Evolutionary conservation across 192 early-diverging fungal genomes (phyloP), one percentile per base, ranked within the genome.

Genomic region (Chytriomyces sp.): DNA sequence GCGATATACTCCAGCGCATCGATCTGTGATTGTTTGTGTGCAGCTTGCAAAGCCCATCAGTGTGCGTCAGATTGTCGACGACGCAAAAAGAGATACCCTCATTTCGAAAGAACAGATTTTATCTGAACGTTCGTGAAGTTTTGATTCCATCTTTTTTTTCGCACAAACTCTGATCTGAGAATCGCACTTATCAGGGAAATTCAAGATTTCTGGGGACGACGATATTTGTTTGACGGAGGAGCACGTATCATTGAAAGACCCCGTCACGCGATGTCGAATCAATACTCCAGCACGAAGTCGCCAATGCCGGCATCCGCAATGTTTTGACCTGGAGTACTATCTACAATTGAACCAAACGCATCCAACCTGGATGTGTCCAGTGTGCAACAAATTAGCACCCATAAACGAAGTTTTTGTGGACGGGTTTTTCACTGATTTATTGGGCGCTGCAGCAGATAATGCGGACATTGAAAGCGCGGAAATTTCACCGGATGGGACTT

Each of bases 261-360:
- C 76, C 6, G 45, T 69, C 23, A 61, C 76, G 10, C 50, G 66
- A 46, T 44, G 57, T 23, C 10, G 76, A 59, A 77, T 77, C 13
- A 46, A 16, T 7, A 47, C 47, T 6, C 67, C 76, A 9, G 53
- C 67, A 28, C 64, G 76, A 59, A 45, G 66, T 24, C 28, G 44
- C 2, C 53, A n/a, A 13, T 77, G 76, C 46, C 65, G 59, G 24
- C 76, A 77, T 69, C 59, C 66, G 16, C 76, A 77, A 46, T 77
- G 76, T 45, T 77, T 77, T 62, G 76, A 77, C 61, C 67, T 77
- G n/a, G 76, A 77, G 23, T 68, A 48, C 57, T 77, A 77, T 28
- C 57, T 77, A 3, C 16, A 24, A 46, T 18, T 77, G 28, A 77
- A 77, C 35, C 49, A 77, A 67, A 77, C 65, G 18, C 64, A 68